These are phyloP conservation scores for Bimuria novae-zelandiae DNA, from an alignment of 2,329 filamentous ascomycete genomes.

Conservation along the genomic window DNA sequence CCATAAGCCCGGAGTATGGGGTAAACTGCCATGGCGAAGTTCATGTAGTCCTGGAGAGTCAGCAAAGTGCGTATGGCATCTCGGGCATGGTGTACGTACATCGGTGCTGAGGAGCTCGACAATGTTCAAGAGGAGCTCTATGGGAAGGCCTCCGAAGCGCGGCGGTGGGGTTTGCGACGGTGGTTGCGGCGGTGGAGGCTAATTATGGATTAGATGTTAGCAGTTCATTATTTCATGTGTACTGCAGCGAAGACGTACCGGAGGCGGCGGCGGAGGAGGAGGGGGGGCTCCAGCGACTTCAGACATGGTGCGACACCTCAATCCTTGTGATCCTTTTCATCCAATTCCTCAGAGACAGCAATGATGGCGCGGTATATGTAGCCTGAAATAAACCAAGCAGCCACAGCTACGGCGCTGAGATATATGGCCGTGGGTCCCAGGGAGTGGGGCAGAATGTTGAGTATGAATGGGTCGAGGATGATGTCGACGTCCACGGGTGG, in stretches of 20 bases:
- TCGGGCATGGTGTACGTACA: neutral
- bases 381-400: slow-evolving; percentile 57
- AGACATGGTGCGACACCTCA: slow-evolving; percentile 33
- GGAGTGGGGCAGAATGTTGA: slow-evolving; percentile 79
- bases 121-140: slow-evolving; percentile 54
- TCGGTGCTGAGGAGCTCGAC: slow-evolving; percentile 29
- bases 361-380: slow-evolving; percentile 45
- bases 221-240: neutral
- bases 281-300: slow-evolving; percentile 25
- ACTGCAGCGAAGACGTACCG: neutral
- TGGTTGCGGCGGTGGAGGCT: slow-evolving; percentile 19
- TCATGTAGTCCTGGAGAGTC: slow-evolving; percentile 46
- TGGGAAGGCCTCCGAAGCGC: slow-evolving; percentile 48
- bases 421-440: slow-evolving; percentile 74
- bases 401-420: slow-evolving; percentile 63
- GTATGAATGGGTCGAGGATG: slow-evolving; percentile 82
- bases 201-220: neutral
- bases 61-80: neutral
- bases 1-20: slow-evolving; percentile 47
- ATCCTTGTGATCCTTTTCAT: slow-evolving; percentile 38
- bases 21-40: slow-evolving; percentile 54
- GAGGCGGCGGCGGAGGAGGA: slow-evolving; percentile 21
- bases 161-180: slow-evolving; percentile 12
- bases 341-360: slow-evolving; percentile 21
- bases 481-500: slow-evolving; percentile 77